Evolutionary conservation across 345 rosid species (phyloP), one percentile per base, ranked within the genome.

Genomic region (Brassica juncea): DNA sequence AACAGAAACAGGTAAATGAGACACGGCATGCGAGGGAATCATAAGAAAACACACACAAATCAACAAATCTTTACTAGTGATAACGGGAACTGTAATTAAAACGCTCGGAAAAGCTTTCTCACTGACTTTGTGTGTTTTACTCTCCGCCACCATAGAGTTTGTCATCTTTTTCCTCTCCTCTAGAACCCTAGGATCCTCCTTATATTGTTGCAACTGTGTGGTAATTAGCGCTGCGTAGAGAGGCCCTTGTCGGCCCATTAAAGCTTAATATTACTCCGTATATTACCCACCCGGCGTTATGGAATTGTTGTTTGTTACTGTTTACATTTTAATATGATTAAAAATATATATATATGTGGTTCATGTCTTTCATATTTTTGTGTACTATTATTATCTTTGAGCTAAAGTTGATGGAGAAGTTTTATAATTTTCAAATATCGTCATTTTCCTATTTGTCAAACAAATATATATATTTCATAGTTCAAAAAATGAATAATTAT

Each of bases 241-340:
- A 60, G 69, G 74, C 82, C 82, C 69, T 67, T 28, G 6, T 12
- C 14, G 39, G 68, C 77, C 77, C 74, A 47, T 8, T 30, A 37
- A 5, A 28, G 19, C 27, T 15, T 49, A 12, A 19, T 8, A 64
- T 25, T 49, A 5, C 23, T 23, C n/a, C n/a, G n/a, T n/a, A n/a
- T n/a, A n/a, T n/a, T n/a, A n/a, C n/a, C n/a, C 62, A 47, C 12
- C 75, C 70, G n/a, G 30, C 31, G 28, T 59, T 9, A 8, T 54
- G 25, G 4, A 47, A 6, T 52, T 12, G 16, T 12, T 44, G 55
- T 37, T 37, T 37, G 42, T 35, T 32, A 32, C n/a, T 32, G 35
- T 32, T 32, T 32, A 4, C 35, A 5, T 32, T 4, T 32, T 32
- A 32, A 32, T 32, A 32, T 32, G 44, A 37, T 37, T 37, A 3